Evolutionary conservation across 306 rosid genomes (phyloP).

Genomic region (Senna siamea): DNA sequence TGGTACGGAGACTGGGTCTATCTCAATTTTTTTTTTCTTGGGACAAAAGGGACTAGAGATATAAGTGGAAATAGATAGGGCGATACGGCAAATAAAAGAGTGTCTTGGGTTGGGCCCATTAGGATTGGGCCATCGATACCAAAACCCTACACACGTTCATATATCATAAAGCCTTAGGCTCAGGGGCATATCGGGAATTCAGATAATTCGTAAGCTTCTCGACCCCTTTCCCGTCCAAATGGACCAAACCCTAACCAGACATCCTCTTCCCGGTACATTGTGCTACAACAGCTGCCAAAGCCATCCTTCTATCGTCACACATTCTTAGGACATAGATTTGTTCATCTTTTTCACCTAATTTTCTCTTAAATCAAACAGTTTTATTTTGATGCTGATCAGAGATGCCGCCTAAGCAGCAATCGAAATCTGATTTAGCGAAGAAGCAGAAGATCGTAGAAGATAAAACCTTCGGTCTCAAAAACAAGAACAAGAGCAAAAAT

Average conservation of each 20-base stretch:
- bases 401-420: conserved; percentile 77
- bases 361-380: not conserved
- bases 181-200: conserved; percentile 18
- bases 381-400: conserved; percentile 27
- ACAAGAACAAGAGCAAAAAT: conserved; percentile 77
- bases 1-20: not conserved
- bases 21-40: not conserved
- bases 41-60: too few relatives aligned
- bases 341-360: not conserved
- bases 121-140: not conserved
- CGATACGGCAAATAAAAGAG: not conserved
- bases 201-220: conserved; percentile 17
- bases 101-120: conserved; percentile 8
- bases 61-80: not conserved
- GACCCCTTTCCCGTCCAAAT: not conserved
- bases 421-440: conserved; percentile 65
- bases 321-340: not conserved
- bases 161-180: too few relatives aligned
- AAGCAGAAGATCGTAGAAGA: conserved; percentile 85
- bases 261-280: not conserved
- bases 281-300: not conserved
- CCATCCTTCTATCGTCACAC: not conserved
- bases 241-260: conserved; percentile 32
- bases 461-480: conserved; percentile 76
- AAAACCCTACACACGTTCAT: not conserved